A percentile compares a stretch with the other conserved stretches of the same genome.
These are phyloP conservation scores for Globisporangium middletonii DNA, from an alignment of 352 stramenopile genomes.

Conservation along the genomic window DNA sequence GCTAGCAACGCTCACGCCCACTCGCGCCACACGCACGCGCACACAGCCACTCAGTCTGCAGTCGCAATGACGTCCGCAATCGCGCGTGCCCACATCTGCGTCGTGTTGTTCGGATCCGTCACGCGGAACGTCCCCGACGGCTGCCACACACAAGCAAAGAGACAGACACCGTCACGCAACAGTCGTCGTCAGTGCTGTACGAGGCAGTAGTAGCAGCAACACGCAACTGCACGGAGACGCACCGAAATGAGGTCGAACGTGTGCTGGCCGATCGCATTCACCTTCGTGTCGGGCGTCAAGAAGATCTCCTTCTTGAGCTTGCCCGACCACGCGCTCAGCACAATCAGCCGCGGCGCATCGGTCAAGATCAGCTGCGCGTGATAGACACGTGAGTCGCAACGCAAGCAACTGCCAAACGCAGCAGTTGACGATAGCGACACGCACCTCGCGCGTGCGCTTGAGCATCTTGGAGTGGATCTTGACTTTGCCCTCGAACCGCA, in stretches of 20 bases:
- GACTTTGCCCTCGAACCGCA: slow-evolving; percentile 65
- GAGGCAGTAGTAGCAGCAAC: neutral
- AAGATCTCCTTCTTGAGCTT: slow-evolving; percentile 72
- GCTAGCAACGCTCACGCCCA: neutral
- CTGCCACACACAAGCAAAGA: neutral
- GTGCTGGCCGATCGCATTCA: slow-evolving; percentile 63
- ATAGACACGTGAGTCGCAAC: neutral
- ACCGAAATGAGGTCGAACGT: slow-evolving; percentile 78
- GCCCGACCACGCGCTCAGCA: slow-evolving; percentile 62
- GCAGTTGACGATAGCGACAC: neutral
- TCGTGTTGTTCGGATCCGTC: slow-evolving; percentile 22
- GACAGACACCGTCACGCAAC: neutral
- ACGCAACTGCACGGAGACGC: slow-evolving; percentile 8
- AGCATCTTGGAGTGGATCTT: slow-evolving; percentile 81
- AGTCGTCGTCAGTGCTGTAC: too few relatives aligned
- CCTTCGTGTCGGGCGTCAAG: slow-evolving; percentile 52
- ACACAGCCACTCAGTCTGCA: neutral
- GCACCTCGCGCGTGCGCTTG: slow-evolving; percentile 63
- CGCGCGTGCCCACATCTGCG: slow-evolving; percentile 18
- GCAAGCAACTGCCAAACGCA: neutral
- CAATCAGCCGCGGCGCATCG: slow-evolving; percentile 56
- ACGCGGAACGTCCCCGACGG: slow-evolving; percentile 29
- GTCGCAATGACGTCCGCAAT: slow-evolving; percentile 13
- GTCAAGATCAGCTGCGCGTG: slow-evolving; percentile 52
- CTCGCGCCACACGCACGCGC: too few relatives aligned